Percentiles rank a stretch among this genome's conserved stretches.
phyloP scores from a whole-genome alignment of 331 rosid genomes.

The Arachis monticola region DNA sequence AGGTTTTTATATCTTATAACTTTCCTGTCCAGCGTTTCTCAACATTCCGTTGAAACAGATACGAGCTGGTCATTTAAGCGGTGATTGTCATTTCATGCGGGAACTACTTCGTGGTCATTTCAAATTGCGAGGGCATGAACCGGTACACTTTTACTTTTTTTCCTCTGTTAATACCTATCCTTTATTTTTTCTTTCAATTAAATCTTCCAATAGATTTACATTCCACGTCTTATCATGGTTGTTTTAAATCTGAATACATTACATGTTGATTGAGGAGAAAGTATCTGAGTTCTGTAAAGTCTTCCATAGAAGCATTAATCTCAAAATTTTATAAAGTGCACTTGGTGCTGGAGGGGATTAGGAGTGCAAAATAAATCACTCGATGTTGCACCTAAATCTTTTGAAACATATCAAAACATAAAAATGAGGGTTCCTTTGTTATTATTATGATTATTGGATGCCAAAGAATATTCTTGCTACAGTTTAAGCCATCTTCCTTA shows the following conservation, averaged over 20 bases:
- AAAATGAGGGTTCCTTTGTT: no score
- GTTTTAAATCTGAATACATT: background rate
- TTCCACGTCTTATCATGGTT: background rate
- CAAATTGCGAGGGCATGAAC: slow-evolving; percentile 74
- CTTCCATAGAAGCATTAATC: background rate
- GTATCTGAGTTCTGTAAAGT: no score
- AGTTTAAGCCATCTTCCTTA: background rate
- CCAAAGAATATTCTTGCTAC: no score
- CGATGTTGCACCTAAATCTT: background rate
- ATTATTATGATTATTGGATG: no score
- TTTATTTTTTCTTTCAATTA: background rate
- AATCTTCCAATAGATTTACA: background rate
- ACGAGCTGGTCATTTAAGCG: slow-evolving; percentile 80
- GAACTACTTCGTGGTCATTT: slow-evolving; percentile 69
- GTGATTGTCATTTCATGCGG: slow-evolving; percentile 81
- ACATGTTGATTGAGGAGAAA: background rate
- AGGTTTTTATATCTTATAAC: slow-evolving; percentile 7
- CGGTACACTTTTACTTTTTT: slow-evolving; percentile 46
- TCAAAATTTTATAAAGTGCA: no score
- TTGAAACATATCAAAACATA: background rate
- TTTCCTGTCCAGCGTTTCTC: background rate
- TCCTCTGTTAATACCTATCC: background rate
- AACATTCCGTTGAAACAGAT: slow-evolving; percentile 50
- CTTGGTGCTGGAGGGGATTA: background rate
- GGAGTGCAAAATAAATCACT: background rate